Evolutionary conservation across 805 yeast genomes (phyloP).

Genomic region (Kodamaea laetipori): DNA sequence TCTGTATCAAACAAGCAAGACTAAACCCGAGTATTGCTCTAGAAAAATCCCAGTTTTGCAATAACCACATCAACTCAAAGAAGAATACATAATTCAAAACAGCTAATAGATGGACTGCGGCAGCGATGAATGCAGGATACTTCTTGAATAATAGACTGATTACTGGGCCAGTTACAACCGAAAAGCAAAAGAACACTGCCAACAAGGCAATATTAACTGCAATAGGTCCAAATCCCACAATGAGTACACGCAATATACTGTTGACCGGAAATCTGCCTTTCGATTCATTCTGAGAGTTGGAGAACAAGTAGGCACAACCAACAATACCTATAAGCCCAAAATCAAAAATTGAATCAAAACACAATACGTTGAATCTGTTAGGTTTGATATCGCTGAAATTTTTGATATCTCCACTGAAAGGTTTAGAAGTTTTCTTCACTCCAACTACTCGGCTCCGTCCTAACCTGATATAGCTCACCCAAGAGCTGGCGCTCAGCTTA

Average conservation of each 20-base stretch:
- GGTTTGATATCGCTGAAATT: slow-evolving; percentile 51
- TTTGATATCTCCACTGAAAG: not conserved
- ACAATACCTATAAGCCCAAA: slow-evolving; percentile 36
- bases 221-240: slow-evolving; percentile 53
- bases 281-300: slow-evolving; percentile 55
- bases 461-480: slow-evolving; percentile 52
- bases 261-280: slow-evolving; percentile 35
- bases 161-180: slow-evolving; percentile 54
- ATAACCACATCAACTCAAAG: slow-evolving; percentile 65
- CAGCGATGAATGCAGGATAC: slow-evolving; percentile 57
- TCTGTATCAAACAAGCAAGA: slow-evolving; percentile 56
- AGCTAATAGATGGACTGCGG: slow-evolving; percentile 54
- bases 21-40: slow-evolving; percentile 64
- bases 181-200: slow-evolving; percentile 42
- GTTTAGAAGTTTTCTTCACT: slow-evolving; percentile 40
- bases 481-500: slow-evolving; percentile 34
- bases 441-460: slow-evolving; percentile 59
- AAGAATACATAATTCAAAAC: slow-evolving; percentile 54
- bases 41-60: slow-evolving; percentile 67
- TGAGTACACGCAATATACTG: slow-evolving; percentile 43
- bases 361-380: slow-evolving; percentile 44
- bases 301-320: slow-evolving; percentile 51
- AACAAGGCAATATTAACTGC: slow-evolving; percentile 44
- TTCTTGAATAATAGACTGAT: slow-evolving; percentile 43
- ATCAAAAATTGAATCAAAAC: slow-evolving; percentile 45